Evolutionary conservation across 2,329 filamentous ascomycete genomes (phyloP), one percentile per base, ranked within the genome.

Genomic region (Paecilomyces sp.): DNA sequence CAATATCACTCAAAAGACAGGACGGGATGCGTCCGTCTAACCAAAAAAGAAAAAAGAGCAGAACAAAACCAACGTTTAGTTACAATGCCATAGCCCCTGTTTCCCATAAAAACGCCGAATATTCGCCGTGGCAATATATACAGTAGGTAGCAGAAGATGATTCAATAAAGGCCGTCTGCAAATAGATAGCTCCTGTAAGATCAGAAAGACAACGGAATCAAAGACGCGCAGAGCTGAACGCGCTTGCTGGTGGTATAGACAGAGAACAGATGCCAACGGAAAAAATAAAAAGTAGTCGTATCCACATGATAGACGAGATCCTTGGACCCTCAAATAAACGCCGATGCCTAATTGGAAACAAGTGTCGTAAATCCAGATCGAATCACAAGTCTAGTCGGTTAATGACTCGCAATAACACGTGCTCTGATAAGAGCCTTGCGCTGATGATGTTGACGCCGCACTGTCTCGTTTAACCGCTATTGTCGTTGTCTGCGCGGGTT

Each of bases 351-450:
- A 47, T 47, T 18, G 31, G 36, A 47, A 47, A n/a, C 36, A 47
- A 47, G 36, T 47, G 36, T 30, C 51, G 18, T 53, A 53, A 25
- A 28, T 53, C 51, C 51, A 53, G 51, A 13, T 53, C 51, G 56
- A 66, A 47, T 47, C 60, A 59, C 63, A 67, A 61, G 54, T 52
- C 56, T 70, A 74, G 63, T 73, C 72, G 25, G 70, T 71, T 61
- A 73, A 65, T 50, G 70, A 71, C 24, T 69, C 63, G 61, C 72
- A 75, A 60, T 74, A 75, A 61, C 72, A 75, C 12, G 71, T 64
- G 31, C 68, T 73, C 47, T 70, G 68, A 57, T 70, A 74, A 56
- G 70, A 65, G 56, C 70, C 72, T 63, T 65, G 68, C 11, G 72
- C 72, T 22, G 72, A 73, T 56, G 71, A 74, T n/a, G 72, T 74